phyloP scores from a whole-genome alignment of 495 filamentous ascomycete species.

The Aspergillus hancockii region DNA sequence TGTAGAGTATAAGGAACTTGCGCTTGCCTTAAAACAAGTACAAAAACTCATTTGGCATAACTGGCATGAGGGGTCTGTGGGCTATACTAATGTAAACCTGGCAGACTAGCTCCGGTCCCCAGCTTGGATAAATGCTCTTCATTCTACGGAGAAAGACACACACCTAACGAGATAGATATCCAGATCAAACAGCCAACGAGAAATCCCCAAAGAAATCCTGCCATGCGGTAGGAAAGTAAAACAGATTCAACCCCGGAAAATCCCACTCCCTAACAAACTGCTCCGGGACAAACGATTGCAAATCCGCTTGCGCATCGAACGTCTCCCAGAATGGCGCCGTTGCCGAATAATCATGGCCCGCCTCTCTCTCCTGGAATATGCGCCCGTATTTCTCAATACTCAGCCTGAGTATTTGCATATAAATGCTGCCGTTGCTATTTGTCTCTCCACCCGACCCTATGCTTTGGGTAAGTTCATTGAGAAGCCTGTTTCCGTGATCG shows the following conservation, averaged over 20 bases:
- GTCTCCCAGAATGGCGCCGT: conserved; percentile 41
- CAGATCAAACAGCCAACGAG: conserved; percentile 27
- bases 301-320: conserved; percentile 48
- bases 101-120: too few species aligned
- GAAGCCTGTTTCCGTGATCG: conserved; percentile 42
- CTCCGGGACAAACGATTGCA: conserved; percentile 53
- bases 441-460: conserved; percentile 23
- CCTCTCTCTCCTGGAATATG: conserved; percentile 36
- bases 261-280: conserved; percentile 57
- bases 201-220: conserved; percentile 47
- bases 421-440: conserved; percentile 40
- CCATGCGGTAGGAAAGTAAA: conserved; percentile 51
- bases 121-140: too few species aligned
- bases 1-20: too few species aligned
- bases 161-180: neutral
- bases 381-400: conserved; percentile 53
- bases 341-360: neutral
- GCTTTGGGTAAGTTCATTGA: conserved; percentile 43
- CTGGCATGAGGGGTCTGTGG: too few species aligned
- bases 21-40: too few species aligned
- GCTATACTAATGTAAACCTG: too few species aligned
- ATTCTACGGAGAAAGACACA: too few species aligned
- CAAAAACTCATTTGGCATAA: too few species aligned
- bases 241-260: conserved; percentile 53
- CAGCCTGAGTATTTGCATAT: conserved; percentile 40